Percentiles rank a stretch among this genome's conserved stretches.
These are phyloP conservation scores for Xylaria sp. DNA, from an alignment of 495 filamentous ascomycete species.

Conservation along the genomic window DNA sequence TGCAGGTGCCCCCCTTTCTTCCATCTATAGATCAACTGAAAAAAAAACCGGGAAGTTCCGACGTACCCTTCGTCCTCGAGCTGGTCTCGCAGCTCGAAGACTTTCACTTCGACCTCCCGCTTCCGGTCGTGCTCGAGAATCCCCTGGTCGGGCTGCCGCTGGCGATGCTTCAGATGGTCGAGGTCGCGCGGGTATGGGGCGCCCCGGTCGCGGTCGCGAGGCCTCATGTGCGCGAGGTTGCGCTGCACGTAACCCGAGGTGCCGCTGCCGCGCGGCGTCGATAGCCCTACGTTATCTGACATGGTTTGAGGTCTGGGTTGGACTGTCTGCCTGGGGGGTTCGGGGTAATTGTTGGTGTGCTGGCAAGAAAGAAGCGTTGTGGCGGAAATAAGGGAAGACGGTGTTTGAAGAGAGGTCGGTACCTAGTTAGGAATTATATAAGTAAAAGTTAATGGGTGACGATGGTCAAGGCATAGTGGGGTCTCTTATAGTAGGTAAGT, in stretches of 20 bases:
- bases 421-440: too few species aligned
- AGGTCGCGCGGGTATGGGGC: slow-evolving; percentile 70
- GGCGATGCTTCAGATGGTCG: slow-evolving; percentile 67
- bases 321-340: neutral
- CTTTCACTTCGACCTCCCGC: slow-evolving; percentile 87
- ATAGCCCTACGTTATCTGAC: slow-evolving; percentile 97
- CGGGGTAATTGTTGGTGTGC: neutral
- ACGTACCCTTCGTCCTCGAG: slow-evolving; percentile 84
- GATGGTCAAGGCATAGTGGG: neutral
- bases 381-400: neutral
- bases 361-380: neutral
- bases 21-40: neutral
- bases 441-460: too few species aligned
- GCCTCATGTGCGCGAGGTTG: slow-evolving; percentile 86
- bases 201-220: slow-evolving; percentile 63
- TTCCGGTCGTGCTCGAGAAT: slow-evolving; percentile 94
- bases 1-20: neutral
- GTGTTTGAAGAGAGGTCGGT: neutral
- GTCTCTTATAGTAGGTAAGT: neutral
- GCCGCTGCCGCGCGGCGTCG: slow-evolving; percentile 91
- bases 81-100: slow-evolving; percentile 86
- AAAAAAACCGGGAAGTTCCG: neutral
- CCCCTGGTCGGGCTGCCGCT: slow-evolving; percentile 86
- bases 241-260: slow-evolving; percentile 98
- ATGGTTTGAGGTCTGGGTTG: slow-evolving; percentile 52